Base-by-base conservation (phyloP, 495 filamentous ascomycete species). In the Entonaema liquescens region DNA sequence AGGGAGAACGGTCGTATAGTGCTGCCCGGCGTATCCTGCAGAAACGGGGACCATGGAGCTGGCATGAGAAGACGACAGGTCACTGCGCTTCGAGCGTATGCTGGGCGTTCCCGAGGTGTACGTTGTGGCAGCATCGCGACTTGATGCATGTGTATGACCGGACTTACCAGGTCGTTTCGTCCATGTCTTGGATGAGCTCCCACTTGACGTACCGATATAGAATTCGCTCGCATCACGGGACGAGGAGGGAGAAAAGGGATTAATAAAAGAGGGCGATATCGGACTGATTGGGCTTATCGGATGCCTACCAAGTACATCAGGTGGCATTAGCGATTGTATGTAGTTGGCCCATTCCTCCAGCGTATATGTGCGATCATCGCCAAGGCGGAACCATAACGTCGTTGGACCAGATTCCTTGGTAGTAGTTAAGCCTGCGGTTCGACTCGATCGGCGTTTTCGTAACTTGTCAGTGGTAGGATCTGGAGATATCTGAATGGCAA, bases 361-460 rank as follows among this genome's bases (percentile, higher is more conserved):
- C 33, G 68, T 65, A 26, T 73, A 70, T 12, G 73, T 71, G 19
- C 81, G 80, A 29, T 82, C 81, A n/a, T 78, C 82, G 23, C 76
- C 68, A 0, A 72, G 47, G 19, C 82, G 81, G 56, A 85, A 84
- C 74, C 79, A 79, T 3, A 85, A 66, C 3, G 77, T 80, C 4
- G 76, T 77, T 5, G 83, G 80, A 23, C 77, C 71, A 1, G 78
- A 73, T 11, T 84, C 83, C 68, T 79, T 84, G 36, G 62, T 77
- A 5, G 80, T 69, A 19, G 78, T 80, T 17, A 88, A 71, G 9
- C 82, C 82, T n/a, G 81, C 80, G 6, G 86, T 84, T 55, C 86
- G 79, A 64, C 86, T 88, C 65, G 86, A 88, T 62, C 86, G 80
- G 25, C 86, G 82, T 71, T 87, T 88, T 36, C 85, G 82, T 61